phyloP scores from a whole-genome alignment of 768 basidiomycete species.

The Auriscalpium microsporum region DNA sequence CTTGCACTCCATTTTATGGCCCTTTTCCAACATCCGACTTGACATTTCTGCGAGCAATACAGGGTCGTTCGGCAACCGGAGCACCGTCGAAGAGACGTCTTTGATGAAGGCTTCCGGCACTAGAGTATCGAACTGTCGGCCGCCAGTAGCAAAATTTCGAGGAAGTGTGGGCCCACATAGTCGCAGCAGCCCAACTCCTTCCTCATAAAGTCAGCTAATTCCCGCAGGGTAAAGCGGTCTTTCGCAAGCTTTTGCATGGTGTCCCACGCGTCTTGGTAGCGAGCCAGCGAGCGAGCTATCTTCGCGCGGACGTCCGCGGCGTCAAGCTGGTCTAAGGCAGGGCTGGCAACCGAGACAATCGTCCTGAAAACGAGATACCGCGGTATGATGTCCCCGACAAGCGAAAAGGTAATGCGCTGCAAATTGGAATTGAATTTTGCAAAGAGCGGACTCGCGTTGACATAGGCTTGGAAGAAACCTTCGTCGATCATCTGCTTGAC shows the following conservation, averaged over 20 bases:
- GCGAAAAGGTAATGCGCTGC: slow-evolving; percentile 19
- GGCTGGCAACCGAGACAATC: slow-evolving; percentile 25
- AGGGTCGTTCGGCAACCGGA: slow-evolving; percentile 26
- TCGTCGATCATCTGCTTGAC: slow-evolving; percentile 24
- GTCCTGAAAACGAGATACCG: slow-evolving; percentile 31
- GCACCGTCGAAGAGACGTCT: slow-evolving; percentile 28
- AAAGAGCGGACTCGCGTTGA: slow-evolving; percentile 22
- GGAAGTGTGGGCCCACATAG: slow-evolving; percentile 12
- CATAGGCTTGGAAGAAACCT: slow-evolving; percentile 25
- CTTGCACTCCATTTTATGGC: slow-evolving; percentile 29
- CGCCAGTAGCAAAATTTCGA: too few relatives aligned
- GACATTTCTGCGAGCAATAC: slow-evolving; percentile 35
- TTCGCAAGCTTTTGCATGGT: slow-evolving; percentile 21
- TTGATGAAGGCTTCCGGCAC: slow-evolving; percentile 29
- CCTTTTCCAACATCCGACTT: slow-evolving; percentile 28
- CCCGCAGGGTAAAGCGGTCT: slow-evolving; percentile 19
- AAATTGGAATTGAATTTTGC: slow-evolving; percentile 23
- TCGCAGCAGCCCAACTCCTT: slow-evolving; percentile 27
- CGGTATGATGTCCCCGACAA: slow-evolving; percentile 23
- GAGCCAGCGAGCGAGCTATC: slow-evolving; percentile 17
- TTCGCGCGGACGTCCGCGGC: slow-evolving; percentile 13
- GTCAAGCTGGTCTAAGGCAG: slow-evolving; percentile 19
- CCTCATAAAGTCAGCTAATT: slow-evolving; percentile 21
- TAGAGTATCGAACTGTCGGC: slow-evolving; percentile 1
- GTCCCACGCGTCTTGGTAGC: slow-evolving; percentile 17